Evolutionary conservation across 164 flowering plant genomes (phyloP).

Genomic region (Cinnamomum chago): DNA sequence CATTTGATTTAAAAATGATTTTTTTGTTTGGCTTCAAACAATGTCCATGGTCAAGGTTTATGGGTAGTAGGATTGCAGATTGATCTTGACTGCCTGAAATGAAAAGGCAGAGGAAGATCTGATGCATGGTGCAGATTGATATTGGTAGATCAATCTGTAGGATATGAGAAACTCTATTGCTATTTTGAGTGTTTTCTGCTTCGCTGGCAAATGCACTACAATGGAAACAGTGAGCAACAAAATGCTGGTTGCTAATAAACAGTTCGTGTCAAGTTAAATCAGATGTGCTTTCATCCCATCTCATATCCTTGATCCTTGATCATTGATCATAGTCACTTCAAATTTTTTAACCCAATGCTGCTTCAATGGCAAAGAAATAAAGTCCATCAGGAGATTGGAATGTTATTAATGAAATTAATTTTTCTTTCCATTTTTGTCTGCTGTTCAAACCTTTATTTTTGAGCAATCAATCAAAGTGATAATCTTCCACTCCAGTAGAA

Average conservation of each 20-base stretch:
- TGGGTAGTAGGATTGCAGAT: not conserved
- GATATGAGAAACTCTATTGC: not conserved
- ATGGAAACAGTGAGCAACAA: not conserved
- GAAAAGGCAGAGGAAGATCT: not conserved
- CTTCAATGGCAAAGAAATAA: too few relatives aligned
- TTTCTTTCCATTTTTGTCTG: too few relatives aligned
- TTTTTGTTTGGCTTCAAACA: too few relatives aligned
- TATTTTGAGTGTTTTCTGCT: not conserved
- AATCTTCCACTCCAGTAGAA: too few relatives aligned
- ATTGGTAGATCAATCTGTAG: constrained; percentile 2
- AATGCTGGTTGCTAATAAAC: not conserved
- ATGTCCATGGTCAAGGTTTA: not conserved
- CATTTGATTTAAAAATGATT: too few relatives aligned
- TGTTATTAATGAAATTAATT: too few relatives aligned
- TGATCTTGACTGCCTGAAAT: not conserved
- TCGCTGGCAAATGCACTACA: not conserved
- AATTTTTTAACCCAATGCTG: too few relatives aligned
- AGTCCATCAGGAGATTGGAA: too few relatives aligned
- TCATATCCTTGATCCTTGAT: not conserved
- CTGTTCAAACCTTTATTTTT: too few relatives aligned
- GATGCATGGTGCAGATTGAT: not conserved
- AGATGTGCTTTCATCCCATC: not conserved
- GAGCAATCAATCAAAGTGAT: too few relatives aligned
- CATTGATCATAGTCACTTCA: not conserved
- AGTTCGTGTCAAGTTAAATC: not conserved